Conservation (phyloP, 371 early-diverging fungal species). For the Mucor lusitanicus region DNA sequence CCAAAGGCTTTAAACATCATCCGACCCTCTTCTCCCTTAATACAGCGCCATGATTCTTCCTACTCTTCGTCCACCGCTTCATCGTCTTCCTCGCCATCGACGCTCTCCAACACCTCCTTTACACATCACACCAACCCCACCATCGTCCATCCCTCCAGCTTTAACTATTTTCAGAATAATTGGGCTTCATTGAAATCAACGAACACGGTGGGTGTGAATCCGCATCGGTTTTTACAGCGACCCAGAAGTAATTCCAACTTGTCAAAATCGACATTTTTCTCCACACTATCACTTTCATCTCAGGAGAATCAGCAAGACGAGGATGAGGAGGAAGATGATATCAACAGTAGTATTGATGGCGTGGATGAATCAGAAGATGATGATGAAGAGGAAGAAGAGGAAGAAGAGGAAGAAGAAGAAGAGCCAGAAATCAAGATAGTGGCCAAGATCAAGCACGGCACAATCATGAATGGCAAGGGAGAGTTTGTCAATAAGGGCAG, state of each 20-base stretch:
- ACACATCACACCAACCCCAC: constrained; percentile 17
- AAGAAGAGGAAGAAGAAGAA: constrained; percentile 13
- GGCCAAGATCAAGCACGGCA: constrained; percentile 47
- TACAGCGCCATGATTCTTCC: constrained; percentile 16
- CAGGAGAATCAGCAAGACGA: constrained; percentile 1
- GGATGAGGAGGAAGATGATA: constrained; percentile 14
- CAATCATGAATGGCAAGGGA: constrained; percentile 54
- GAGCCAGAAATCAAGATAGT: constrained; percentile 34
- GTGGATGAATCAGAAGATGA: constrained; percentile 18
- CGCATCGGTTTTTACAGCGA: constrained; percentile 28
- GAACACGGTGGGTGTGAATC: constrained; percentile 25
- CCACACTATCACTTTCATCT: constrained; percentile 8
- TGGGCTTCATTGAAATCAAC: constrained; percentile 14
- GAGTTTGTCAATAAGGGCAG: constrained; percentile 43
- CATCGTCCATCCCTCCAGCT: constrained; percentile 21
- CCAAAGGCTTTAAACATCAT: constrained; percentile 42
- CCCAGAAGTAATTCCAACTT: constrained; percentile 33
- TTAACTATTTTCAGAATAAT: constrained; percentile 23
- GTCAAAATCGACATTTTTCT: constrained; percentile 26
- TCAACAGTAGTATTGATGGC: constrained; percentile 29
- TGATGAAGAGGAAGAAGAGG: constrained; percentile 3
- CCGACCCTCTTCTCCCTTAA: constrained; percentile 25
- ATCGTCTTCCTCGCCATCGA: constrained; percentile 23
- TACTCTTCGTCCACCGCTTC: constrained; percentile 30
- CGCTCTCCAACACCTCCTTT: constrained; percentile 20